Evolutionary conservation across 1,284 basidiomycete species (phyloP), one percentile per base, ranked within the genome.

Genomic region (Cutaneotrichosporon sp.): DNA sequence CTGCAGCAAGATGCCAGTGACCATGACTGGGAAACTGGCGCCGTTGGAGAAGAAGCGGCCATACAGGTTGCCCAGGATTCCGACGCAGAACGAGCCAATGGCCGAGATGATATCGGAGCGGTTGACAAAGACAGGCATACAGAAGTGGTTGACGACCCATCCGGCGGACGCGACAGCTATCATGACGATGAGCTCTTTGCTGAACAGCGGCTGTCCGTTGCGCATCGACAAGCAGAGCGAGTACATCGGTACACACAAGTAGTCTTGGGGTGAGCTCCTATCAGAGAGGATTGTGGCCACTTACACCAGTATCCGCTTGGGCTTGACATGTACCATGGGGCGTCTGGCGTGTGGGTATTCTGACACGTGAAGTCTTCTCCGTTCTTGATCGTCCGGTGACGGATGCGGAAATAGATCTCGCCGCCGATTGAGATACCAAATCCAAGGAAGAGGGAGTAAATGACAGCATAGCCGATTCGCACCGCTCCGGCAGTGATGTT

Each of bases 401-500:
- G 79, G 35, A 87, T 79, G 53, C 78, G 79, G 52, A 80, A 74
- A 65, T 82, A 91, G 10, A 86, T 66, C 51, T 85, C 80, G 1
- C 82, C 84, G 11, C 87, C 87, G 55, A 90, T 88, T 1, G 86
- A 82, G 17, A 90, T 81, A 6, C 89, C 88, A 65, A 91, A 91
- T 1, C 87, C 87, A 17, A 90, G 79, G 77, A 88, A 88, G 25
- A 89, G 78, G 27, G 71, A 72, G 62, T 75, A 75, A 45, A 72
- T 68, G 54, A 75, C 71, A 52, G 88, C 83, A 67, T 88, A 93
- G 55, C 88, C 87, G 19, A 93, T 78, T 34, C 89, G 81, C 33
- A 93, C 90, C 19, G 87, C 85, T n/a, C 89, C 88, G 0, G 87
- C 81, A 17, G 89, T 83, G 63, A 92, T 85, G 58, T 86, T 86